Evolutionary conservation across 2,329 filamentous ascomycete genomes (phyloP).

Genomic region (Calonectria hawksworthii): DNA sequence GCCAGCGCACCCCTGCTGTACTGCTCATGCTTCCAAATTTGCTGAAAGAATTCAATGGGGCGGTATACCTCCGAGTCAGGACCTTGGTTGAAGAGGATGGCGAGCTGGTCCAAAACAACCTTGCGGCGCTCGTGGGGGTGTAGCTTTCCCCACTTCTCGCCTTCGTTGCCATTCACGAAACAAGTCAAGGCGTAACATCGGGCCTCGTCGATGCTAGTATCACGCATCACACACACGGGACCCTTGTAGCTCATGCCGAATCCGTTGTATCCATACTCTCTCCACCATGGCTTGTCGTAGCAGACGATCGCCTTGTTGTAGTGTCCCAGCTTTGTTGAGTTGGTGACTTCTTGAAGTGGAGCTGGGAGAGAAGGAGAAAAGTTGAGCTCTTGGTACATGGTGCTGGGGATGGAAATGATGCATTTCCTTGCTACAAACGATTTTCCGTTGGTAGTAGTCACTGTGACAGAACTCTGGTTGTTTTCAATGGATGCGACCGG

Average conservation of each 20-base stretch:
- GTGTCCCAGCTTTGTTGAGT: constrained; percentile 55
- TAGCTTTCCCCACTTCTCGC: constrained; percentile 51
- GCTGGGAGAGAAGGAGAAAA: constrained; percentile 61
- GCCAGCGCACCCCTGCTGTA: constrained; percentile 53
- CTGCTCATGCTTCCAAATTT: constrained; percentile 51
- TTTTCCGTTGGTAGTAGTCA: constrained; percentile 41
- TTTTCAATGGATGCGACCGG: constrained; percentile 45
- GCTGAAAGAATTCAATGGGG: constrained; percentile 49
- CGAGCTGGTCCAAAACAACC: constrained; percentile 52
- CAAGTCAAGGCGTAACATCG: constrained; percentile 54
- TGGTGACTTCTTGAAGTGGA: constrained; percentile 51
- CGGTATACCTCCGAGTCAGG: constrained; percentile 36
- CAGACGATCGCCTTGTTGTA: constrained; percentile 59
- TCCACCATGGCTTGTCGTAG: constrained; percentile 52
- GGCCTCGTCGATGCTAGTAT: constrained; percentile 53
- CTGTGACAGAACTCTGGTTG: constrained; percentile 21
- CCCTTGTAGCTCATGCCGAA: constrained; percentile 57
- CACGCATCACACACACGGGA: constrained; percentile 56
- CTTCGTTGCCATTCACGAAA: constrained; percentile 56
- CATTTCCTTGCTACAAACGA: constrained; percentile 53
- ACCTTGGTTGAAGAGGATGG: constrained; percentile 42
- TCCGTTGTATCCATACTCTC: constrained; percentile 52
- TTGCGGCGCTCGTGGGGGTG: constrained; percentile 44
- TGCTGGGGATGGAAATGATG: constrained; percentile 64
- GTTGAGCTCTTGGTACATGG: constrained; percentile 60